Base-by-base conservation (phyloP, 176 grass and related monocot species). In the Elymus sibiricus region DNA sequence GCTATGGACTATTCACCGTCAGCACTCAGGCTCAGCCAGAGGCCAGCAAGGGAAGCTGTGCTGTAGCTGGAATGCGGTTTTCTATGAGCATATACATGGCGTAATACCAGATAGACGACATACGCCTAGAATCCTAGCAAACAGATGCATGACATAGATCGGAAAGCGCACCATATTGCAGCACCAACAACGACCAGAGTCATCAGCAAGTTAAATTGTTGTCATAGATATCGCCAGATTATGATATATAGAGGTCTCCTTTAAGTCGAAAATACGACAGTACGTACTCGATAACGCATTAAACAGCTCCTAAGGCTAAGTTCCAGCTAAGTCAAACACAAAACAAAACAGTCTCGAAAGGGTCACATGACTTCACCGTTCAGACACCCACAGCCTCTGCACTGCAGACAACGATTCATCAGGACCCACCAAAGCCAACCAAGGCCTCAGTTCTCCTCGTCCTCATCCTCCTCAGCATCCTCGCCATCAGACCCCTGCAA, bases 241-340 rank as follows among this genome's bases (percentile, higher is more conserved):
- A 82, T 82, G 78, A 91, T 85, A 88, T 85, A 88, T 91, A 72
- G 81, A 66, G 21, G 71, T 77, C 77, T 77, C 82, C 51, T 91
- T 82, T 77, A 81, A 71, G 77, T 82, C 74, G 77, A 60, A 60
- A 79, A 86, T 24, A 60, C 34, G 12, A 43, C 76, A 76, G 77
- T 72, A 77, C 78, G 77, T 64, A 70, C 78, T 88, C 76, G 86
- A 85, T 78, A 88, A 88, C 24, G 3, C 77, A 91, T 72, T 91
- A 78, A 91, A 70, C 70, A 78, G 82, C 84, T 88, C 72, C 78
- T 84, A 85, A 82, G 32, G 62, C 61, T 86, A 72, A 74, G 74
- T 88, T 85, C 86, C 78, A 88, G 82, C 90, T 88, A 91, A 88
- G 82, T 88, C 82, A 91, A 90, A 77, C 85, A 76, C 77, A 86